Conservation (phyloP, 2,329 filamentous ascomycete species). For the Parafenestella ontariensis region DNA sequence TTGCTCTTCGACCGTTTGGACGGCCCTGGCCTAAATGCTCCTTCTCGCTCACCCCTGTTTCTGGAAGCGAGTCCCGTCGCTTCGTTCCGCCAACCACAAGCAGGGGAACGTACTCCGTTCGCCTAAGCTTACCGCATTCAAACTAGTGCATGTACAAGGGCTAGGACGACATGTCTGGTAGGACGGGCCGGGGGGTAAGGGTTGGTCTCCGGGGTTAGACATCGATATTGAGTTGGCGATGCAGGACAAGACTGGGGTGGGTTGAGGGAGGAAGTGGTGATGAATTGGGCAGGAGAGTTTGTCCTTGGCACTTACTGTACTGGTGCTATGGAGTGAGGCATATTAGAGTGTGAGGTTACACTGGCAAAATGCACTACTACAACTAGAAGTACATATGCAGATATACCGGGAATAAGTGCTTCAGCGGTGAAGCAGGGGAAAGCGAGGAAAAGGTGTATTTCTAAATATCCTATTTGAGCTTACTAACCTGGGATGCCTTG, state of each 20-base stretch:
- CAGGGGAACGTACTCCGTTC: neutral
- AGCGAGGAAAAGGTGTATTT: neutral
- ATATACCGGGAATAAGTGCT: neutral
- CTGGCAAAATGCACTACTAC: neutral
- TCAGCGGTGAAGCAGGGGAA: neutral
- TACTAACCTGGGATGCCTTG: neutral
- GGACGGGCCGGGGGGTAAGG: neutral
- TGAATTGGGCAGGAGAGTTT: neutral
- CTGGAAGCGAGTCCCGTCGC: slow-evolving; percentile 9
- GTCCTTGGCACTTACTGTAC: too few species aligned
- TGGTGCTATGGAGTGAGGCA: too few species aligned
- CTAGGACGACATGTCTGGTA: neutral
- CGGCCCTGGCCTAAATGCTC: slow-evolving; percentile 4
- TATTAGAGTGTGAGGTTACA: neutral
- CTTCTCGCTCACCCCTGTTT: slow-evolving; percentile 20
- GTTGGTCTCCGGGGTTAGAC: too few species aligned
- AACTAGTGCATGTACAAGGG: neutral
- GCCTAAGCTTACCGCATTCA: neutral
- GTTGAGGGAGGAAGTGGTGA: neutral
- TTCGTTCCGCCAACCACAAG: neutral
- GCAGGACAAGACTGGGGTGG: neutral
- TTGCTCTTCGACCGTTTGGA: slow-evolving; percentile 7
- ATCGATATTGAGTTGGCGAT: neutral
- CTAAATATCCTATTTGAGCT: too few species aligned
- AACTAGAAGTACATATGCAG: too few species aligned